A percentile compares a stretch with the other conserved stretches of the same genome.
phyloP scores from a whole-genome alignment of 2,329 filamentous ascomycete species.

The Dactylellina drechsleri region DNA sequence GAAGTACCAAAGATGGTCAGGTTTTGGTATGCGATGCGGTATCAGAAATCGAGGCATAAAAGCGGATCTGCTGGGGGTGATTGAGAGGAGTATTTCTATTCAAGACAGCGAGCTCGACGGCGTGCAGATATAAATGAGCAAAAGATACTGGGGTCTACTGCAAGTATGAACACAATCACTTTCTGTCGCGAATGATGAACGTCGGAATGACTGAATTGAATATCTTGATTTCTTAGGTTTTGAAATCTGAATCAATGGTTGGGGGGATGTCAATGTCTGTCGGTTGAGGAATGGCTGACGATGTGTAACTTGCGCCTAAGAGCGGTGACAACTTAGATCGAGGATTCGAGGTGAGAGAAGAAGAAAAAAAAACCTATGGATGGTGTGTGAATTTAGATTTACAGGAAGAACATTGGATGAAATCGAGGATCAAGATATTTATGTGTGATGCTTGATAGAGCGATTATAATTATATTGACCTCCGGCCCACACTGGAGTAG shows the following conservation, averaged over 20 bases:
- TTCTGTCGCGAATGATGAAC: constrained; percentile 4
- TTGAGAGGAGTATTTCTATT: neutral
- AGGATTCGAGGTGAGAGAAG: neutral
- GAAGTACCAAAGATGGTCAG: constrained; percentile 3
- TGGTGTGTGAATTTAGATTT: constrained; percentile 13
- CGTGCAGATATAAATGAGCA: constrained; percentile 10
- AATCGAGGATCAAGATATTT: constrained; percentile 16
- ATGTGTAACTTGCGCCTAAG: constrained; percentile 20
- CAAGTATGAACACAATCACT: constrained; percentile 3
- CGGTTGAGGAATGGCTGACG: constrained; percentile 9
- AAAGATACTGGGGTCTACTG: constrained; percentile 11
- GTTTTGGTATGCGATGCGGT: constrained; percentile 1
- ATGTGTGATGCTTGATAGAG: constrained; percentile 28
- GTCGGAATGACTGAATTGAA: neutral
- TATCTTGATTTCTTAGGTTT: neutral
- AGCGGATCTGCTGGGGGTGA: constrained; percentile 16
- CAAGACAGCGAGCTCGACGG: constrained; percentile 23
- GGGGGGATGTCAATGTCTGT: neutral
- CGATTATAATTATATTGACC: constrained; percentile 17
- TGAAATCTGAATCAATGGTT: constrained; percentile 4
- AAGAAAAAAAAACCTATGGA: neutral
- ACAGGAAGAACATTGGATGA: constrained; percentile 33
- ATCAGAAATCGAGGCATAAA: constrained; percentile 9
- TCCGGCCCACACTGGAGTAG: constrained; percentile 33
- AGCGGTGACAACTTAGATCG: constrained; percentile 11